A percentile compares a stretch with the other conserved stretches of the same genome.
Evolutionary conservation across 306 rosid species (phyloP).

Genomic region (Trifolium dubium): DNA sequence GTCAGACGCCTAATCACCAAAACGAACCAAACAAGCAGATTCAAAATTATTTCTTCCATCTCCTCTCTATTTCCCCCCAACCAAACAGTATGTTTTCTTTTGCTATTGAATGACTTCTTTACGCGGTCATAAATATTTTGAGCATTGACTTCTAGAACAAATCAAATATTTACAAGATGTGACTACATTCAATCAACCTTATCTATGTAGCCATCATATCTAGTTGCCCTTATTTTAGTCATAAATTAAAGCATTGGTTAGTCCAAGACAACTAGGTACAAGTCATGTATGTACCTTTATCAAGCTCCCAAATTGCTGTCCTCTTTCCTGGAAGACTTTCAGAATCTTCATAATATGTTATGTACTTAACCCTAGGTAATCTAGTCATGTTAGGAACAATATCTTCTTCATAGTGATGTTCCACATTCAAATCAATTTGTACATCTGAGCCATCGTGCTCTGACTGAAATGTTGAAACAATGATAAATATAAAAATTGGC

Average conservation of each 20-base stretch:
- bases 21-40: neutral
- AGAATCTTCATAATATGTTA: constrained; percentile 92
- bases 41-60: neutral
- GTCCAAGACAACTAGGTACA: constrained; percentile 42
- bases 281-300: constrained; percentile 67
- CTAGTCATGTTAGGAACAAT: constrained; percentile 81
- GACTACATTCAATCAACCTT: constrained; percentile 2
- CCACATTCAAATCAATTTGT: constrained; percentile 78
- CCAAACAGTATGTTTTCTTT: neutral
- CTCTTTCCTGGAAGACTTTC: constrained; percentile 88
- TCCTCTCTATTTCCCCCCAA: neutral
- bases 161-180: constrained; percentile 19
- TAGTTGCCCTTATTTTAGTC: constrained; percentile 23
- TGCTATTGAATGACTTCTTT: constrained; percentile 25
- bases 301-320: constrained; percentile 98
- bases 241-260: constrained; percentile 36
- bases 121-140: constrained; percentile 7
- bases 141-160: constrained; percentile 17
- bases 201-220: constrained; percentile 6
- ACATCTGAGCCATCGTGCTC: constrained; percentile 97
- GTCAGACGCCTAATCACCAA: neutral
- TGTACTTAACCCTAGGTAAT: constrained; percentile 74
- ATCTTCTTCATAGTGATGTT: constrained; percentile 71
- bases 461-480: constrained; percentile 56
- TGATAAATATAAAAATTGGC: constrained; percentile 25